Percentiles rank a stretch among this genome's conserved stretches.
These are phyloP conservation scores for Geotrichum fermentans DNA, from an alignment of 1,139 yeast genomes.

Conservation along the genomic window DNA sequence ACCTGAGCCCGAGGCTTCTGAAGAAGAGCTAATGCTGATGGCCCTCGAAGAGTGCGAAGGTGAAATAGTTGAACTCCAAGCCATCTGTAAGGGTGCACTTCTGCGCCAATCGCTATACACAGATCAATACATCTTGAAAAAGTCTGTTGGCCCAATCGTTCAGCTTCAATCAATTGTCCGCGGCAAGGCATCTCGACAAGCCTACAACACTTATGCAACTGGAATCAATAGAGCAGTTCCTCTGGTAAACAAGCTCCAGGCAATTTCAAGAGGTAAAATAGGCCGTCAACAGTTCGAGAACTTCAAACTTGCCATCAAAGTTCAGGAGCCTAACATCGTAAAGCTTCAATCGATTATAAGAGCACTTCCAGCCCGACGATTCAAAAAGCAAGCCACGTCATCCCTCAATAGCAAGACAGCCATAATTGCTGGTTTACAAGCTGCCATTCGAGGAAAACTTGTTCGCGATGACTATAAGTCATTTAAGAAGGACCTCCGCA, in stretches of 20 bases:
- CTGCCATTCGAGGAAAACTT: constrained; percentile 37
- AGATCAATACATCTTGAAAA: constrained; percentile 10
- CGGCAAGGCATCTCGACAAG: constrained; percentile 18
- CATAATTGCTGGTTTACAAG: constrained; percentile 39
- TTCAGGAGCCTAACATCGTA: constrained; percentile 33
- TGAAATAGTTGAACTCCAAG: constrained; percentile 40
- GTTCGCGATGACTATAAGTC: constrained; percentile 27
- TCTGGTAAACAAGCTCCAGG: constrained; percentile 9
- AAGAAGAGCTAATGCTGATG: constrained; percentile 29
- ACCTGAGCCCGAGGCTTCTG: constrained; percentile 26
- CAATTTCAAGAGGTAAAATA: constrained; percentile 17
- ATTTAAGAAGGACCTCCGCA: constrained; percentile 13
- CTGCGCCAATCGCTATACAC: constrained; percentile 12
- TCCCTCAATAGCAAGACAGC: constrained; percentile 12
- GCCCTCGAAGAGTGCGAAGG: constrained; percentile 32
- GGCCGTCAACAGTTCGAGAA: constrained; percentile 13
- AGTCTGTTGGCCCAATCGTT: constrained; percentile 35
- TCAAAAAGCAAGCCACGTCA: constrained; percentile 2
- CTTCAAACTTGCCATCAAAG: constrained; percentile 1
- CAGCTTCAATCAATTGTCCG: constrained; percentile 32
- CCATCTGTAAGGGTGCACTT: constrained; percentile 46
- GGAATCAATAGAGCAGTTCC: constrained; percentile 8
- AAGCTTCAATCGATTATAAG: constrained; percentile 46
- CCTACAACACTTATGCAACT: background rate
- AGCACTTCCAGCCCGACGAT: constrained; percentile 19